These are phyloP conservation scores for Escovopsis sp. DNA, from an alignment of 2,329 filamentous ascomycete genomes.

Conservation along the genomic window DNA sequence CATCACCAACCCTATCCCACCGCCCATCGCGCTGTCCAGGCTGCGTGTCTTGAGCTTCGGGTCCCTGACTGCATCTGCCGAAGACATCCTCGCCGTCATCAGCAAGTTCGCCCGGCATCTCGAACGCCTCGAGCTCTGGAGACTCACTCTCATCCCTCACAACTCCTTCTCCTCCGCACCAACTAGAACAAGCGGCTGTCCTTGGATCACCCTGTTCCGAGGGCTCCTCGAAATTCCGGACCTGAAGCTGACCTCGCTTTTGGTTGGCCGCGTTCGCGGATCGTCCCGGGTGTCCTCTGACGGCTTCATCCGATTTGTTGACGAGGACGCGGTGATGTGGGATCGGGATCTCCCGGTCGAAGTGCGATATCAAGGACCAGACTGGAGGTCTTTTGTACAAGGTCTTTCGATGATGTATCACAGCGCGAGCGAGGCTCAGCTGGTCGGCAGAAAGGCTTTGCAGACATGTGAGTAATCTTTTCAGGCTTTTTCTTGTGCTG, in stretches of 20 bases:
- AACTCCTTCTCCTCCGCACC: background rate
- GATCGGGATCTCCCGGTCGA: conserved; percentile 10
- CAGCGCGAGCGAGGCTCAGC: background rate
- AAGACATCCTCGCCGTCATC: conserved; percentile 20
- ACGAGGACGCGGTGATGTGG: too few species aligned
- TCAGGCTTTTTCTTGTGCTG: too few species aligned
- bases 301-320: too few species aligned
- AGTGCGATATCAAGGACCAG: conserved; percentile 3
- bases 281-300: too few species aligned
- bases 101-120: conserved; percentile 30
- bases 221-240: conserved; percentile 16
- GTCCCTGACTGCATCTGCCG: conserved; percentile 15
- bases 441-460: too few species aligned
- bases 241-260: conserved; percentile 20
- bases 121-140: conserved; percentile 29
- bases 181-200: conserved; percentile 12
- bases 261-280: conserved; percentile 13
- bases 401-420: background rate
- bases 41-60: conserved; percentile 32
- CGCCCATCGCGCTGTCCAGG: conserved; percentile 16
- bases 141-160: conserved; percentile 17
- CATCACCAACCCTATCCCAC: background rate
- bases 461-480: too few species aligned
- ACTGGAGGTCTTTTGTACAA: conserved; percentile 7
- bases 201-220: conserved; percentile 26